Conservation (phyloP, 129 eudicot species). For the Chrysanthemum seticuspe region DNA sequence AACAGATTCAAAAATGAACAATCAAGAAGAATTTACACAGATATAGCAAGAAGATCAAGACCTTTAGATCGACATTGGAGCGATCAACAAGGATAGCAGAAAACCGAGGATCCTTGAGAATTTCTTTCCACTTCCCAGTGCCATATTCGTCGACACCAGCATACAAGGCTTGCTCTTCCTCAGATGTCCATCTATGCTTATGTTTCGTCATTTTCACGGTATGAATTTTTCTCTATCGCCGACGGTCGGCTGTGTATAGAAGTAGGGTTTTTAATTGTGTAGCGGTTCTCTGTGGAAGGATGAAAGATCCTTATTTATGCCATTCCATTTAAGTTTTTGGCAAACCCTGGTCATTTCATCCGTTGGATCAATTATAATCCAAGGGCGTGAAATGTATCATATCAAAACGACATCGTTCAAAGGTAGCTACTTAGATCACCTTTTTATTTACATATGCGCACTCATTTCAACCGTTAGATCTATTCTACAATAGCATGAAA, state of each 20-base stretch:
- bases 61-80: constrained; percentile 40
- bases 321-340: neutral
- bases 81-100: constrained; percentile 25
- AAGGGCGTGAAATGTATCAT: constrained; percentile 1
- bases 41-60: constrained; percentile 13
- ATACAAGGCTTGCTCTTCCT: constrained; percentile 37
- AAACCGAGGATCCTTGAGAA: constrained; percentile 31
- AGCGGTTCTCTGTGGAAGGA: neutral
- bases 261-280: neutral
- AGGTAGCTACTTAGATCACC: neutral
- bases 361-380: constrained; percentile 23
- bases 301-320: neutral
- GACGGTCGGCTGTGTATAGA: neutral
- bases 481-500: neutral
- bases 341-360: constrained; percentile 10
- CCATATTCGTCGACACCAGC: constrained; percentile 39
- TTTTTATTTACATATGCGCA: neutral
- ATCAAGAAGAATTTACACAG: neutral
- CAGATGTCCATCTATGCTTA: constrained; percentile 31
- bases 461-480: constrained; percentile 10
- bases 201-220: constrained; percentile 9
- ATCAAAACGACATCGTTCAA: constrained; percentile 15
- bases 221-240: neutral
- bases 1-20: neutral
- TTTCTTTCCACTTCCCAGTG: constrained; percentile 35